Conservation (phyloP, 805 yeast genomes). For the Torulaspora delbrueckii region DNA sequence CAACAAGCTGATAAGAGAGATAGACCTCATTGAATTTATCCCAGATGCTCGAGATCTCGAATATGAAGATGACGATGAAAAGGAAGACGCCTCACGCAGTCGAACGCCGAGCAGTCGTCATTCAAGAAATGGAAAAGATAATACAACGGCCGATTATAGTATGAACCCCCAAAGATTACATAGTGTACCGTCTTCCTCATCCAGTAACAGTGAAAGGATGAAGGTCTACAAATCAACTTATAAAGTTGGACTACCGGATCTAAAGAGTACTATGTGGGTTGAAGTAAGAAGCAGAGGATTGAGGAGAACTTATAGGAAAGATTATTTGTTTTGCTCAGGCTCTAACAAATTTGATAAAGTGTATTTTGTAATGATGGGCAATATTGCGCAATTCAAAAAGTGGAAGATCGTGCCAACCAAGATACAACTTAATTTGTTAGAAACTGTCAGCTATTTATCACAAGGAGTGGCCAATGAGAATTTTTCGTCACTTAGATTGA, state of each 20-base stretch:
- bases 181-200: constrained; percentile 1
- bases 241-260: constrained; percentile 21
- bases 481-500: constrained; percentile 26
- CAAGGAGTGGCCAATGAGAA: constrained; percentile 32
- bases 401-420: constrained; percentile 15
- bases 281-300: constrained; percentile 24
- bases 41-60: constrained; percentile 23
- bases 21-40: constrained; percentile 25
- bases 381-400: constrained; percentile 8
- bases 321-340: constrained; percentile 25
- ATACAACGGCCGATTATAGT: constrained; percentile 1
- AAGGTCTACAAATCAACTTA: constrained; percentile 17
- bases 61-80: constrained; percentile 13
- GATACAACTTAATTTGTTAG: constrained; percentile 28
- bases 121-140: not conserved
- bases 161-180: constrained; percentile 8
- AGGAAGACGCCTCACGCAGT: not conserved
- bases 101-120: constrained; percentile 1
- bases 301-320: constrained; percentile 21
- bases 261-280: constrained; percentile 21
- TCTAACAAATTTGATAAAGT: constrained; percentile 26
- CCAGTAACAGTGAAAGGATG: constrained; percentile 4
- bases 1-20: constrained; percentile 21
- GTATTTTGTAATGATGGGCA: constrained; percentile 16
- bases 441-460: constrained; percentile 28